Evolutionary conservation across 768 basidiomycete species (phyloP).

Genomic region (Lentinus tigrinus): DNA sequence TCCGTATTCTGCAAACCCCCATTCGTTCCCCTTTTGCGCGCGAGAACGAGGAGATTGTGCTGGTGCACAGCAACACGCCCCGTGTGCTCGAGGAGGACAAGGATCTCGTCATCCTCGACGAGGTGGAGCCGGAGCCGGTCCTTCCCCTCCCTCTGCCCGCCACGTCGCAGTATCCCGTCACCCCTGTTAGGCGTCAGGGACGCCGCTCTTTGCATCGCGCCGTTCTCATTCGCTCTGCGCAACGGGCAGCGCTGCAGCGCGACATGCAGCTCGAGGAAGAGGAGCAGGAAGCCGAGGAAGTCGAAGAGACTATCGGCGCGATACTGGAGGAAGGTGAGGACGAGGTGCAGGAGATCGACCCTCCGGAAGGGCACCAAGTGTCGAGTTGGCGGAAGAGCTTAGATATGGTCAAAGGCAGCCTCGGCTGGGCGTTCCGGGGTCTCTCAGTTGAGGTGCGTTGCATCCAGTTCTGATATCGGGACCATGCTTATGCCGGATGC

Average conservation of each 20-base stretch:
- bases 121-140: conserved; percentile 36
- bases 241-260: conserved; percentile 52
- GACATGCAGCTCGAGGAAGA: conserved; percentile 54
- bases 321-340: conserved; percentile 31
- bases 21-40: conserved; percentile 34
- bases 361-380: conserved; percentile 17
- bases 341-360: conserved; percentile 27
- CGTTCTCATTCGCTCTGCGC: conserved; percentile 69
- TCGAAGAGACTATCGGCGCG: conserved; percentile 36
- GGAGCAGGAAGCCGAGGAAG: conserved; percentile 50
- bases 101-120: conserved; percentile 69
- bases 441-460: conserved; percentile 23
- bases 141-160: conserved; percentile 15
- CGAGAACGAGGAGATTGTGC: conserved; percentile 44
- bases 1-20: conserved; percentile 62
- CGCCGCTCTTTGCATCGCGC: conserved; percentile 62
- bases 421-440: conserved; percentile 30
- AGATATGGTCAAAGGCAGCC: conserved; percentile 31
- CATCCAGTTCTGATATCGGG: background rate
- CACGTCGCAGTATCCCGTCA: conserved; percentile 13
- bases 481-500: background rate
- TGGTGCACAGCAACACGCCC: conserved; percentile 66
- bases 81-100: conserved; percentile 68
- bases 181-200: conserved; percentile 26
- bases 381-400: conserved; percentile 35